phyloP scores from a whole-genome alignment of 2,329 filamentous ascomycete genomes.

The Diplodia seriata region DNA sequence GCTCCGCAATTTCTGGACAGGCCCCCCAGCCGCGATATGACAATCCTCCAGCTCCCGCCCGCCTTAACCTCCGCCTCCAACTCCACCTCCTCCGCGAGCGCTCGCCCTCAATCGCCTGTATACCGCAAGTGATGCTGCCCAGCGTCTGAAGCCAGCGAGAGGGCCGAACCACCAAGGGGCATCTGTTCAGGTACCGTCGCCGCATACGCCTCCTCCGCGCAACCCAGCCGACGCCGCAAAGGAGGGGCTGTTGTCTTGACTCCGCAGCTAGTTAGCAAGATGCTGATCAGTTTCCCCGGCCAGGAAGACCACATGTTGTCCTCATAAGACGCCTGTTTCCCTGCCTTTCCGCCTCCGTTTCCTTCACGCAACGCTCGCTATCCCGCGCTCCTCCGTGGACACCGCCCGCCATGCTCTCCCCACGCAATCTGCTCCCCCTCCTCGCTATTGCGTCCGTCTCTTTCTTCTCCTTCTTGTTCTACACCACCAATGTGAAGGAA shows the following conservation, averaged over 20 bases:
- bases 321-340: not conserved
- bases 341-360: not conserved
- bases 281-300: conserved; percentile 3
- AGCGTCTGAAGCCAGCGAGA: not conserved
- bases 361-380: not conserved
- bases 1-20: conserved; percentile 23
- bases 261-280: not conserved
- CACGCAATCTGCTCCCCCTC: conserved; percentile 42
- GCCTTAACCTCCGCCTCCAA: conserved; percentile 3
- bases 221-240: not conserved
- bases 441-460: conserved; percentile 40
- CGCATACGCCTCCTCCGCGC: not conserved
- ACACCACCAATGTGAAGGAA: conserved; percentile 42
- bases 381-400: conserved; percentile 10
- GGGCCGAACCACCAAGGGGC: not conserved
- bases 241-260: conserved; percentile 17
- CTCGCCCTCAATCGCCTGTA: not conserved
- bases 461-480: conserved; percentile 48
- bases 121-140: not conserved
- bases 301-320: conserved; percentile 13
- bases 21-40: conserved; percentile 22
- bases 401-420: conserved; percentile 30
- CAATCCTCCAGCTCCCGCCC: conserved; percentile 9
- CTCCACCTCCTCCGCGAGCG: conserved; percentile 8
- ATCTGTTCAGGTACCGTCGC: not conserved